Conservation (phyloP, 2,329 filamentous ascomycete species). For the Verticillium nonalfalfae region DNA sequence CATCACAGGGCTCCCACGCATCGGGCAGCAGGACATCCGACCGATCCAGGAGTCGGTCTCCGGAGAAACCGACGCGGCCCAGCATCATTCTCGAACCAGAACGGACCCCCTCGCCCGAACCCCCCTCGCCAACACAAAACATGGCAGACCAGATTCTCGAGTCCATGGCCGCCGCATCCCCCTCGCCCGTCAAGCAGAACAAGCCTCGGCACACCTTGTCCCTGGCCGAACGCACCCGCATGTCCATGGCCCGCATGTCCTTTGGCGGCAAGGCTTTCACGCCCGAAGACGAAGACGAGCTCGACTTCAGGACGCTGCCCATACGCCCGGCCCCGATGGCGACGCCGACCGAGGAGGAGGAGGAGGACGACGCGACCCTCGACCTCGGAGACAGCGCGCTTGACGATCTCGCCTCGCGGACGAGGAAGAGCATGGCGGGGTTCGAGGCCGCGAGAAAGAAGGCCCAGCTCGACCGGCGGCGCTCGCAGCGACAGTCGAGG, state of each 20-base stretch:
- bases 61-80: constrained; percentile 1
- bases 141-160: constrained; percentile 50
- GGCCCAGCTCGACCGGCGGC: constrained; percentile 49
- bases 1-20: background rate
- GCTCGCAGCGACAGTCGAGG: constrained; percentile 38
- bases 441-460: constrained; percentile 56
- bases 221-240: constrained; percentile 71
- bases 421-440: constrained; percentile 54
- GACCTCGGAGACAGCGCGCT: constrained; percentile 22
- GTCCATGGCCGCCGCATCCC: constrained; percentile 47
- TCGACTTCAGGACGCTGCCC: constrained; percentile 12
- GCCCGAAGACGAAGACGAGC: constrained; percentile 22
- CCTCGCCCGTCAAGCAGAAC: constrained; percentile 45
- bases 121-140: constrained; percentile 38
- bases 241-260: constrained; percentile 67
- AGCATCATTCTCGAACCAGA: constrained; percentile 2
- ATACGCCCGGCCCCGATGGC: constrained; percentile 6
- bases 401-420: constrained; percentile 50
- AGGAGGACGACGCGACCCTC: background rate
- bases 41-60: constrained; percentile 5
- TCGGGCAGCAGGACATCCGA: background rate
- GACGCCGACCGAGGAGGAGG: background rate
- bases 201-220: constrained; percentile 51
- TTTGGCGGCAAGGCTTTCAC: constrained; percentile 14
- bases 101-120: constrained; percentile 7